phyloP scores from a whole-genome alignment of 805 yeast genomes.

The Candida schatavii region DNA sequence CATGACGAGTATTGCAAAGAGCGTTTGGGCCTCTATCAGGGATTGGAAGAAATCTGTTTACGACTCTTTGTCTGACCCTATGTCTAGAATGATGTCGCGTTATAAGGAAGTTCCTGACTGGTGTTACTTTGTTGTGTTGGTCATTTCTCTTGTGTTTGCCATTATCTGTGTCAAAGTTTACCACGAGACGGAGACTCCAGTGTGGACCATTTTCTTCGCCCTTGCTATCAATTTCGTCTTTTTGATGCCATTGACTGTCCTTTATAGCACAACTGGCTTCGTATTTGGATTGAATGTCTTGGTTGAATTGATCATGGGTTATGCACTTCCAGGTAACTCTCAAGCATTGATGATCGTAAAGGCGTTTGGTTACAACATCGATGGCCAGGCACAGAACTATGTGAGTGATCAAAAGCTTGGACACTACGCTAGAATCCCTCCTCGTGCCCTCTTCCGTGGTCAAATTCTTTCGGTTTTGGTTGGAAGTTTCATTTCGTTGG shows the following conservation, averaged over 20 bases:
- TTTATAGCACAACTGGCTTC: conserved; percentile 30
- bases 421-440: conserved; percentile 60
- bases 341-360: conserved; percentile 47
- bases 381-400: conserved; percentile 55
- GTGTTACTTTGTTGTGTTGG: conserved; percentile 22
- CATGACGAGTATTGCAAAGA: conserved; percentile 1
- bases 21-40: conserved; percentile 9
- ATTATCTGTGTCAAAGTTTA: conserved; percentile 28
- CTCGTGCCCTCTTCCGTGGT: conserved; percentile 50
- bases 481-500: conserved; percentile 23
- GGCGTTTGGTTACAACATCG: conserved; percentile 55
- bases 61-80: conserved; percentile 33
- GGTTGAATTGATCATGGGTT: conserved; percentile 36
- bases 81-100: conserved; percentile 28
- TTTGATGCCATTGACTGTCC: conserved; percentile 28
- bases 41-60: conserved; percentile 21
- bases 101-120: conserved; percentile 37
- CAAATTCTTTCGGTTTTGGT: conserved; percentile 26
- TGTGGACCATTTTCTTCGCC: too few relatives aligned
- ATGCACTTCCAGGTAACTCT: too few relatives aligned
- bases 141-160: conserved; percentile 28
- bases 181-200: conserved; percentile 36
- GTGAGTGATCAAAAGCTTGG: conserved; percentile 59
- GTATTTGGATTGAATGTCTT: conserved; percentile 33
- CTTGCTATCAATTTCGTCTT: conserved; percentile 30